Percentiles rank a stretch among this genome's conserved stretches.
Conservation (phyloP, 192 early-diverging fungal genomes). For the Backusella morwellensis region DNA sequence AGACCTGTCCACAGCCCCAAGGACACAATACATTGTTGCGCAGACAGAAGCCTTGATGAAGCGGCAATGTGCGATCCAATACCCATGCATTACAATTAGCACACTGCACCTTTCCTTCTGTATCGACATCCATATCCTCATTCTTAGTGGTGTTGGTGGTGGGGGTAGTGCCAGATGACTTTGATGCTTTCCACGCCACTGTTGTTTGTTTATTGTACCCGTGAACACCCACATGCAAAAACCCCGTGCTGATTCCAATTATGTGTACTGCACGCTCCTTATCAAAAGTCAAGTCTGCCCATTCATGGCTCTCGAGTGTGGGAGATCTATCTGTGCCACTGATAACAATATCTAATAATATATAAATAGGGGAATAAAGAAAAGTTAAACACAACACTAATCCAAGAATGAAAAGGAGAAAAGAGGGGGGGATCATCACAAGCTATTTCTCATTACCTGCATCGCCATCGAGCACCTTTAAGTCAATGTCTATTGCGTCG, state of each 20-base stretch:
- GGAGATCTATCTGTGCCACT: constrained; percentile 29
- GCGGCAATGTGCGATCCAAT: constrained; percentile 51
- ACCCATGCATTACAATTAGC: constrained; percentile 70
- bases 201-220: constrained; percentile 20
- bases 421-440: not conserved
- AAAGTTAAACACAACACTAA: not conserved
- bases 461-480: constrained; percentile 25
- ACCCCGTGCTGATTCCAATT: constrained; percentile 11
- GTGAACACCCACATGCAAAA: constrained; percentile 43
- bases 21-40: constrained; percentile 76
- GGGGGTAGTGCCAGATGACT: not conserved
- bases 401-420: not conserved
- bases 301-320: constrained; percentile 41
- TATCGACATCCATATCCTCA: constrained; percentile 4
- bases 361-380: not conserved
- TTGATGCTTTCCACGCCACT: not conserved
- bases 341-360: constrained; percentile 41
- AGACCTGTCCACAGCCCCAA: constrained; percentile 56
- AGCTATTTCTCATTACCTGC: constrained; percentile 9
- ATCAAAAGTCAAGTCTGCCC: constrained; percentile 43
- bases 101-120: constrained; percentile 47
- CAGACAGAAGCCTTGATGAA: constrained; percentile 79
- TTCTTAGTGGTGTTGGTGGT: constrained; percentile 18
- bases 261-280: constrained; percentile 10
- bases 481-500: not conserved